Evolutionary conservation across 257 asterid genomes (phyloP).

Genomic region (Voacanga thouarsii): DNA sequence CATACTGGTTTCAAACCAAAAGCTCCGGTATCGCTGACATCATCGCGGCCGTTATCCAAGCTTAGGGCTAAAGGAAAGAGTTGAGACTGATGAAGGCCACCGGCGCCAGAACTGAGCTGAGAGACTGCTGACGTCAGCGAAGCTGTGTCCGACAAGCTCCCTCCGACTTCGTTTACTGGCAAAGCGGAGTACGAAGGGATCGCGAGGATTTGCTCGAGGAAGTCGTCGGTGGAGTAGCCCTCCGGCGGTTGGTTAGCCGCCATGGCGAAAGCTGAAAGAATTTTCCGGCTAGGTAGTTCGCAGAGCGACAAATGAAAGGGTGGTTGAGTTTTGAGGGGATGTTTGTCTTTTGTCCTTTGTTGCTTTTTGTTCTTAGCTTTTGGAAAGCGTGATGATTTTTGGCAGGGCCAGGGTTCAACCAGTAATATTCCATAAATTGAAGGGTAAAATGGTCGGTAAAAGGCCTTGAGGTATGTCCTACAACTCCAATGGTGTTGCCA

Average conservation of each 20-base stretch:
- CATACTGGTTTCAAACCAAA: conserved; percentile 52
- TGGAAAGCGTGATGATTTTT: conserved; percentile 31
- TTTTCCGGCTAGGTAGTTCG: conserved; percentile 23
- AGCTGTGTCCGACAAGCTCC: conserved; percentile 44
- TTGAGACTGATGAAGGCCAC: conserved; percentile 40
- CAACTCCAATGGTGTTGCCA: too few species aligned
- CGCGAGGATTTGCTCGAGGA: conserved; percentile 78
- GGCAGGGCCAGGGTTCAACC: neutral
- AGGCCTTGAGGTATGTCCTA: neutral
- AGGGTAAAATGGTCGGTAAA: neutral
- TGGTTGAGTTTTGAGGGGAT: conserved; percentile 11
- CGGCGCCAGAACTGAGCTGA: conserved; percentile 37
- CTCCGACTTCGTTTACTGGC: conserved; percentile 40
- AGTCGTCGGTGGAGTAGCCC: conserved; percentile 61
- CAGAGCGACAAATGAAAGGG: conserved; percentile 11
- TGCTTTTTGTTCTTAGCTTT: conserved; percentile 27
- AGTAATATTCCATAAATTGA: neutral
- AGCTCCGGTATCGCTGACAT: conserved; percentile 40
- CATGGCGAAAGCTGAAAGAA: conserved; percentile 28
- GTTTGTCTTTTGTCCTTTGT: conserved; percentile 25
- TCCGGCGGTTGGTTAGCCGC: conserved; percentile 56
- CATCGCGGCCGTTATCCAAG: conserved; percentile 65
- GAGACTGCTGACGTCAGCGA: conserved; percentile 42
- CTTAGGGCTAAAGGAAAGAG: conserved; percentile 69
- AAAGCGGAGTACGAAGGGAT: conserved; percentile 63